These are phyloP conservation scores for Coniosporium tulheliwenetii DNA, from an alignment of 2,329 filamentous ascomycete species.

Conservation along the genomic window DNA sequence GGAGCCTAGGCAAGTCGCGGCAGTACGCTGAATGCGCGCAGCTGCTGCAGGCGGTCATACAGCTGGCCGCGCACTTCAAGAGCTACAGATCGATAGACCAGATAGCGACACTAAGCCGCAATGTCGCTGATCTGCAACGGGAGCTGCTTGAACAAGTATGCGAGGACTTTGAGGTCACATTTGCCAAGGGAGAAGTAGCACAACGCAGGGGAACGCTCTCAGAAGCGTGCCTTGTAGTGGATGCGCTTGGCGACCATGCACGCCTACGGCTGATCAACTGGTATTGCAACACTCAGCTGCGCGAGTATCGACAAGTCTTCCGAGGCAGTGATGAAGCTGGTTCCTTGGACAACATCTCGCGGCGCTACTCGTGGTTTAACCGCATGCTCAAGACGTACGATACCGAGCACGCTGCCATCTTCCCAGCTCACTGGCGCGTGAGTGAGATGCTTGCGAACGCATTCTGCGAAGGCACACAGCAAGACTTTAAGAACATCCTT, in stretches of 20 bases:
- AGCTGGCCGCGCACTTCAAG: constrained; percentile 98
- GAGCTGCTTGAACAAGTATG: constrained; percentile 95
- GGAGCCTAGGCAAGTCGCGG: constrained; percentile 63
- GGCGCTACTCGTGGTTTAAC: constrained; percentile 92
- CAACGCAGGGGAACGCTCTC: constrained; percentile 54
- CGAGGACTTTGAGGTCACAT: constrained; percentile 93
- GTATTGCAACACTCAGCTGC: constrained; percentile 95
- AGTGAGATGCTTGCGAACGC: constrained; percentile 79
- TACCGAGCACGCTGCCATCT: constrained; percentile 77
- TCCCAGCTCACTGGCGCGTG: constrained; percentile 76
- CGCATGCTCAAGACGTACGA: constrained; percentile 93
- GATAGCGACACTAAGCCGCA: constrained; percentile 82
- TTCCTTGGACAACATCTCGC: constrained; percentile 87
- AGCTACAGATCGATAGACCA: constrained; percentile 96
- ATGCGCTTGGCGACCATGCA: constrained; percentile 81
- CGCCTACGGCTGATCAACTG: constrained; percentile 72
- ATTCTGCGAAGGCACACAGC: constrained; percentile 88
- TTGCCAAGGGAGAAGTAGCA: constrained; percentile 72
- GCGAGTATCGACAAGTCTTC: constrained; percentile 93
- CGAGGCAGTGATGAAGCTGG: constrained; percentile 92
- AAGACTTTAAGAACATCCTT: constrained; percentile 88
- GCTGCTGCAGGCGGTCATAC: constrained; percentile 82
- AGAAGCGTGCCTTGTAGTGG: constrained; percentile 87
- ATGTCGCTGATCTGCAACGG: constrained; percentile 83
- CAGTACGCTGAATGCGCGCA: constrained; percentile 95